These are phyloP conservation scores for Agapanthus africanus DNA, from an alignment of 106 monocot species.

Conservation along the genomic window DNA sequence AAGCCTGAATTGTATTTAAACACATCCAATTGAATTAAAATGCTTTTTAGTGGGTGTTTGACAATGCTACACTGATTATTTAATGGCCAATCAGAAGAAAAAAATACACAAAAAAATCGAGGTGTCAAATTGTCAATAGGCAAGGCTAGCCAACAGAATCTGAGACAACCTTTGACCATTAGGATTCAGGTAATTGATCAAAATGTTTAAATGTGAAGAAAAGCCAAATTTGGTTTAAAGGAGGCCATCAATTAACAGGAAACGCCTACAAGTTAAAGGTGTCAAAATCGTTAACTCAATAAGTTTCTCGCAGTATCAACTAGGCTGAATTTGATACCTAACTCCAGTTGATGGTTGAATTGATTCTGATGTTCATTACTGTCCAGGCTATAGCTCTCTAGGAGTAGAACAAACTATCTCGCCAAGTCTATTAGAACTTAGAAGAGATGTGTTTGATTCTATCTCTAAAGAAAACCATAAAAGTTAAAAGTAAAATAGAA, in stretches of 20 bases:
- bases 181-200: background rate
- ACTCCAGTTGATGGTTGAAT: no score
- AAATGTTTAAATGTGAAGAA: background rate
- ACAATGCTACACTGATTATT: background rate
- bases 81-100: background rate
- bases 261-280: background rate
- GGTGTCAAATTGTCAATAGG: background rate
- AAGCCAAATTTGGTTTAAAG: background rate
- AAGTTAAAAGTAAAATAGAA: no score
- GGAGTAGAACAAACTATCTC: no score
- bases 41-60: background rate
- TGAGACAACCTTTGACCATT: background rate
- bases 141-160: background rate
- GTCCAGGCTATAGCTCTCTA: background rate
- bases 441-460: no score
- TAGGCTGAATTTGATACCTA: no score
- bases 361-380: background rate
- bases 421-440: no score
- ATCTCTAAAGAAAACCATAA: no score
- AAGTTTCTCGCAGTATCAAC: background rate
- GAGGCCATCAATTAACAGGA: background rate
- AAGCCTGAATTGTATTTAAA: background rate
- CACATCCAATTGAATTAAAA: no score
- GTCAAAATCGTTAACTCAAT: background rate
- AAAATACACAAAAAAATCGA: background rate